phyloP scores from a whole-genome alignment of 306 rosid genomes.

The Vachellia pachyceras region DNA sequence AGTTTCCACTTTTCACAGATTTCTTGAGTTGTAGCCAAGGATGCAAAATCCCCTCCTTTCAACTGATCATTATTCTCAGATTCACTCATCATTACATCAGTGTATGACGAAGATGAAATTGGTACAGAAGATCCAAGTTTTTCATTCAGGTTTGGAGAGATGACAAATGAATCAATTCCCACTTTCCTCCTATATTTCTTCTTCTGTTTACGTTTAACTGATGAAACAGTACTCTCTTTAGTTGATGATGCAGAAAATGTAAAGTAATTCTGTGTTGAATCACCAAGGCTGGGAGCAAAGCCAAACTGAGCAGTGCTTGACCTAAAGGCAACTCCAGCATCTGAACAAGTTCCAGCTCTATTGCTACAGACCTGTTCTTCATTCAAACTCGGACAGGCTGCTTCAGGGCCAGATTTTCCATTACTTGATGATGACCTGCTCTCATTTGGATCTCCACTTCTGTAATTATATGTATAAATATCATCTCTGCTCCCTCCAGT shows the following conservation, averaged over 20 bases:
- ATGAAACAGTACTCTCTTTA: conserved; percentile 43
- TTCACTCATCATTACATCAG: conserved; percentile 38
- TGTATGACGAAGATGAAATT: conserved; percentile 49
- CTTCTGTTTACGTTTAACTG: conserved; percentile 53
- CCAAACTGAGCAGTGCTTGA: conserved; percentile 39
- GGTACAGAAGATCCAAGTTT: conserved; percentile 53
- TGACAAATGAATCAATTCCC: conserved; percentile 45
- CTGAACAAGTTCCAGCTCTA: conserved; percentile 42
- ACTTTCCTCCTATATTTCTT: conserved; percentile 65
- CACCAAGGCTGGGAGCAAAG: conserved; percentile 48
- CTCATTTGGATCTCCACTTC: conserved; percentile 34
- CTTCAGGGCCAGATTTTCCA: conserved; percentile 50
- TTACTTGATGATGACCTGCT: conserved; percentile 11
- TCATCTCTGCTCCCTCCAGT: conserved; percentile 36
- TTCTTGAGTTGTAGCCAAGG: conserved; percentile 52
- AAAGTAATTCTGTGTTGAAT: conserved; percentile 51
- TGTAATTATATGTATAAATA: conserved; percentile 37
- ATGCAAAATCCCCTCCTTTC: conserved; percentile 44
- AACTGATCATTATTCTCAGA: conserved; percentile 49
- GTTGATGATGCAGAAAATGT: conserved; percentile 65
- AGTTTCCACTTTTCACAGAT: conserved; percentile 81
- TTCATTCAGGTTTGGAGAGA: conserved; percentile 55
- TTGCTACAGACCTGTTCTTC: conserved; percentile 41
- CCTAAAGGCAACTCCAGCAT: conserved; percentile 45
- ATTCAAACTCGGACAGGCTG: conserved; percentile 47